Percentiles rank a stretch among this genome's conserved stretches.
Conservation (phyloP, 1,139 yeast species). For the Zygosaccharomyces pseudobailii region DNA sequence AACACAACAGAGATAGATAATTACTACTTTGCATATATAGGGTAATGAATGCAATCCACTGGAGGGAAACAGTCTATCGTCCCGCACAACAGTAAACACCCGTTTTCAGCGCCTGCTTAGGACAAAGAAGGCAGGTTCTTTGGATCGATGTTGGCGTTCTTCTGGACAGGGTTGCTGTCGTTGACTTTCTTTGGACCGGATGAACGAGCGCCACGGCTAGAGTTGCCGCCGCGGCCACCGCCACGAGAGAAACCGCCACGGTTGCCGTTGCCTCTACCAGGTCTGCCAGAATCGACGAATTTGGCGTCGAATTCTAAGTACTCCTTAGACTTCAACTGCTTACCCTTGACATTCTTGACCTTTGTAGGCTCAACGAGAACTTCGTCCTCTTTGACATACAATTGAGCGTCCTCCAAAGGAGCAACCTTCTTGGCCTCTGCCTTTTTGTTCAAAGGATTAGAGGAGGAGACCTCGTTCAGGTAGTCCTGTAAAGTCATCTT, state of each 20-base stretch:
- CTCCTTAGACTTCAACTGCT: constrained; percentile 65
- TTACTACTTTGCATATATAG: constrained; percentile 1
- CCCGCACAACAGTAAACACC: not conserved
- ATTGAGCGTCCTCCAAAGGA: constrained; percentile 47
- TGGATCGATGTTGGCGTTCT: constrained; percentile 36
- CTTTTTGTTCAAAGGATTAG: constrained; percentile 38
- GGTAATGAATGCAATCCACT: constrained; percentile 5
- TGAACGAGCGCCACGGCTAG: constrained; percentile 18
- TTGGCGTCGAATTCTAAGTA: constrained; percentile 62
- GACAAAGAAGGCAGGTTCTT: constrained; percentile 55
- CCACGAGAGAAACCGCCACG: constrained; percentile 32
- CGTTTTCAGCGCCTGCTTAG: constrained; percentile 8
- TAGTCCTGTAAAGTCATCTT: constrained; percentile 61
- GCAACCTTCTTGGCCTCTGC: constrained; percentile 43
- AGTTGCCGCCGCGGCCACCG: constrained; percentile 20
- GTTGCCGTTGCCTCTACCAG: constrained; percentile 32
- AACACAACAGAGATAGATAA: constrained; percentile 2
- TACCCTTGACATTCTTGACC: constrained; percentile 56
- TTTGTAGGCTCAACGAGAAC: constrained; percentile 51
- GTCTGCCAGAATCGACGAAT: constrained; percentile 47
- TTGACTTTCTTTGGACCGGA: constrained; percentile 32
- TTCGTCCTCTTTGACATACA: constrained; percentile 54
- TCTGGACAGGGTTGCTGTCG: constrained; percentile 27
- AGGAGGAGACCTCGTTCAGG: constrained; percentile 50
- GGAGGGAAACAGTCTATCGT: not conserved